Base-by-base conservation (phyloP, 1,284 basidiomycete species). In the Irpex rosettiformis region DNA sequence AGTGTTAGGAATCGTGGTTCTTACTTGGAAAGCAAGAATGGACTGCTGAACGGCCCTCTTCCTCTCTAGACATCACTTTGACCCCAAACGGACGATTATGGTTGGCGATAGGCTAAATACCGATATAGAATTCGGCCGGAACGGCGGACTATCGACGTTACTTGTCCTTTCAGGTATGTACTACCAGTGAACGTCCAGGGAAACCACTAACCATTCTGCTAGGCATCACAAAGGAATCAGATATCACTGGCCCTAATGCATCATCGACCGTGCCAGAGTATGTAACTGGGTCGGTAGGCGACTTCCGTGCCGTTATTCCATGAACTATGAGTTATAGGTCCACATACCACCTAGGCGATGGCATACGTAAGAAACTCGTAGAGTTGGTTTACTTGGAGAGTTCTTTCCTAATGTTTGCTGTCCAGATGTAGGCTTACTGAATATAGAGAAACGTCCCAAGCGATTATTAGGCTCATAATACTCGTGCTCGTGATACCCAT, bases 21-120 rank as follows among this genome's bases (percentile, higher is more conserved):
- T 57, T 52, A n/a, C n/a, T 24, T 43, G 30, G 25, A 45, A 11
- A 37, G 25, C 48, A 13, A 28, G 52, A 51, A 21, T 4, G n/a
- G 51, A 52, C 29, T 52, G 48, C 48, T 22, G 22, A 40, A 22
- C 43, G 47, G 40, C 18, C 42, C 42, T 48, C 62, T 8, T 52
- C 45, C 49, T 33, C 37, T 16, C 22, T 37, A 94, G 93, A 73
- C 87, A 96, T 66, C 71, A 91, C 51, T 95, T 93, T 70, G 91
- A 98, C 72, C 90, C 90, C 37, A 75, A 80, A 58, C 80, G 88
- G 52, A 95, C 96, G 1, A 84, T 99, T 68, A 97, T 99, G 91
- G 82, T 98, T 45, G 96, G 96, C 42, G 96, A 99, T 74, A 85
- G 97, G 59, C 79, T 99, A 61, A 89, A 93, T 67, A 99, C 97